phyloP scores from a whole-genome alignment of 1,284 basidiomycete genomes.

The Cutaneotrichosporon arboriforme region DNA sequence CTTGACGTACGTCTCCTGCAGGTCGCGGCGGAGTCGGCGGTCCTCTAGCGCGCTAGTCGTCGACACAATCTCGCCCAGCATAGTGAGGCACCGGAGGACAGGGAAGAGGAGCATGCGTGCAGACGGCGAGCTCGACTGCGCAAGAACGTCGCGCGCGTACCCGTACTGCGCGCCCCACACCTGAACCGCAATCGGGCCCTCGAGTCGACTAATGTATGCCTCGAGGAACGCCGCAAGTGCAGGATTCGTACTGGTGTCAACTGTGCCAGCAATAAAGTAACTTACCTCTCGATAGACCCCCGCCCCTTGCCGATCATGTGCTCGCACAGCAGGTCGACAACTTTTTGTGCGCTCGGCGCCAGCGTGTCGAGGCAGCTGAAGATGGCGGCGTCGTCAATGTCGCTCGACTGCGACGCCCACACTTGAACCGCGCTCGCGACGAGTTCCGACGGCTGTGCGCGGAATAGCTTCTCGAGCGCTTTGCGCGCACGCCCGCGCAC shows the following conservation, averaged over 20 bases:
- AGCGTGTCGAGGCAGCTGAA: constrained; percentile 81
- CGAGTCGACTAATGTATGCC: constrained; percentile 74
- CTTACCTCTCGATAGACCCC: constrained; percentile 57
- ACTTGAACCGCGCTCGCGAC: constrained; percentile 55
- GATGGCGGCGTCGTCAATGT: constrained; percentile 50
- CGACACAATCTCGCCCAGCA: constrained; percentile 70
- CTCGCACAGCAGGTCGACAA: constrained; percentile 86
- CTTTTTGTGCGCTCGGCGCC: constrained; percentile 76
- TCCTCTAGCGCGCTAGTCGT: constrained; percentile 88
- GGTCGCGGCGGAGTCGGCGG: constrained; percentile 75
- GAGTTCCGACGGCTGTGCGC: constrained; percentile 69
- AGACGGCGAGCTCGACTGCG: constrained; percentile 56
- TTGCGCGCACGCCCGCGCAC: constrained; percentile 61
- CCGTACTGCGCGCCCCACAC: constrained; percentile 79
- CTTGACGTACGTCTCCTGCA: constrained; percentile 83
- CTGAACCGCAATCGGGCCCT: constrained; percentile 83
- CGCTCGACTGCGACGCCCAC: constrained; percentile 29
- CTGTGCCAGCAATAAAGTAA: constrained; percentile 55
- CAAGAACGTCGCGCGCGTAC: constrained; percentile 71
- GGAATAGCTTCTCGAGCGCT: constrained; percentile 81
- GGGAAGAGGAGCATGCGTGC: constrained; percentile 64
- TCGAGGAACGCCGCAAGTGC: constrained; percentile 63
- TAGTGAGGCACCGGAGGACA: constrained; percentile 67
- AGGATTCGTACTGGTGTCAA: constrained; percentile 52
- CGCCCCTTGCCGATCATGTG: constrained; percentile 50